Conservation (phyloP, 2,329 filamentous ascomycete genomes). For the Ceratocystis colombiana region DNA sequence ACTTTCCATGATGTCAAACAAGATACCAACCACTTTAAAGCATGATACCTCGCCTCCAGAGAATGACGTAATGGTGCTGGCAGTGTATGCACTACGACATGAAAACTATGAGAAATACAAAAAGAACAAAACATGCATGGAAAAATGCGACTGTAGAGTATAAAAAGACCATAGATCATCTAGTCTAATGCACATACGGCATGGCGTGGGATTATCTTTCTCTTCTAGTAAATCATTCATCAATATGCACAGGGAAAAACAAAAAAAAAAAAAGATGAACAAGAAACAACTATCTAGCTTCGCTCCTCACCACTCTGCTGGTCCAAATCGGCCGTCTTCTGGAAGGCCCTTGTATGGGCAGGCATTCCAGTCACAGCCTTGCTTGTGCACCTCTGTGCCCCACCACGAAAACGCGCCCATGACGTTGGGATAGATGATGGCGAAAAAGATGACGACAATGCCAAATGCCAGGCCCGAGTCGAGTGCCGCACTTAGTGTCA, state of each 20-base stretch:
- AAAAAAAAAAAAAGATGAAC: neutral
- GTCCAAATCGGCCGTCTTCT: constrained; percentile 57
- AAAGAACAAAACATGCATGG: neutral
- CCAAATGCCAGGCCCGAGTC: constrained; percentile 76
- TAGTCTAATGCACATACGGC: too few relatives aligned
- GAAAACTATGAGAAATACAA: neutral
- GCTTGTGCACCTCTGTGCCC: constrained; percentile 78
- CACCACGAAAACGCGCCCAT: constrained; percentile 71
- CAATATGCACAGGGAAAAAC: neutral
- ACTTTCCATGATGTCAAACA: neutral
- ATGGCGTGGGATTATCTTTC: neutral
- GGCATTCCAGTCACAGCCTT: constrained; percentile 75
- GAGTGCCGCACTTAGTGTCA: constrained; percentile 74
- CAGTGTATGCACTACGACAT: neutral
- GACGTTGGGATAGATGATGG: constrained; percentile 69
- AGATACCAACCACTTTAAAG: neutral
- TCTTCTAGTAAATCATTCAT: neutral
- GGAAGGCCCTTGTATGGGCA: constrained; percentile 58
- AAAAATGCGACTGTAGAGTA: neutral
- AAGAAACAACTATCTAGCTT: neutral
- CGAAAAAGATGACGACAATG: constrained; percentile 76
- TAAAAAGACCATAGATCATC: neutral
- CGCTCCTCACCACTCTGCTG: constrained; percentile 44
- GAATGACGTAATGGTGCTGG: neutral
- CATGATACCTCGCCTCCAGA: neutral